These are phyloP conservation scores for Incumbomyces delicatus DNA, from an alignment of 2,329 filamentous ascomycete species.

Conservation along the genomic window DNA sequence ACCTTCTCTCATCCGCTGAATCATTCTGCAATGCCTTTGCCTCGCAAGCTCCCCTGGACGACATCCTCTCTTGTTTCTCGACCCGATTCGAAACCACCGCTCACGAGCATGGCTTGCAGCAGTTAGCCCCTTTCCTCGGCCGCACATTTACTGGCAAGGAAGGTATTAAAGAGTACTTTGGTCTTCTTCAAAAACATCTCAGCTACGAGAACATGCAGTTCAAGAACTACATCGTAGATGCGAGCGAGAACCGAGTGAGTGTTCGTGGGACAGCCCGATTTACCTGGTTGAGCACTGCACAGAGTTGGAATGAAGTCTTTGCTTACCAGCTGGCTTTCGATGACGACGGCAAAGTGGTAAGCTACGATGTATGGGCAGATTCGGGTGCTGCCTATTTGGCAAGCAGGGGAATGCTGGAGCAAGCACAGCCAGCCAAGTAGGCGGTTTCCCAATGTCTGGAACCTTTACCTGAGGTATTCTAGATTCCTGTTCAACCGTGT, in stretches of 20 bases:
- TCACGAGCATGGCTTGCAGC: conserved; percentile 32
- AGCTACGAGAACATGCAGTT: conserved; percentile 30
- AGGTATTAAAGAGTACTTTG: conserved; percentile 30
- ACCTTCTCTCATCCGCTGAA: conserved; percentile 22
- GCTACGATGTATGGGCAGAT: conserved; percentile 36
- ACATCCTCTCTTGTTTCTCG: conserved; percentile 27
- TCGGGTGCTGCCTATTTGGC: conserved; percentile 36
- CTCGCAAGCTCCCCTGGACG: conserved; percentile 17
- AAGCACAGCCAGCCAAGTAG: background rate
- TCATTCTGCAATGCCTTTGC: conserved; percentile 27
- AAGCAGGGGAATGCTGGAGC: conserved; percentile 17
- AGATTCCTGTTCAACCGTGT: too few relatives aligned
- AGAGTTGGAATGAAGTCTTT: conserved; percentile 34
- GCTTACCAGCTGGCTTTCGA: conserved; percentile 29
- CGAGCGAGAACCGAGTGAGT: conserved; percentile 24
- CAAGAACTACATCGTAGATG: conserved; percentile 30
- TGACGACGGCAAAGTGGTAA: conserved; percentile 28
- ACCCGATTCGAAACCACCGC: conserved; percentile 19
- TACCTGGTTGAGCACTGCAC: conserved; percentile 25
- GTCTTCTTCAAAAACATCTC: conserved; percentile 24
- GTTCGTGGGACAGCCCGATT: conserved; percentile 29
- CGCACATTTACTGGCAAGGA: conserved; percentile 30
- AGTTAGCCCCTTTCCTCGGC: conserved; percentile 34
- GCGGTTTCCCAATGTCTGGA: background rate
- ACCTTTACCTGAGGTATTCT: background rate